phyloP scores from a whole-genome alignment of 176 grass and related monocot genomes.

The Thinopyrum elongatum region DNA sequence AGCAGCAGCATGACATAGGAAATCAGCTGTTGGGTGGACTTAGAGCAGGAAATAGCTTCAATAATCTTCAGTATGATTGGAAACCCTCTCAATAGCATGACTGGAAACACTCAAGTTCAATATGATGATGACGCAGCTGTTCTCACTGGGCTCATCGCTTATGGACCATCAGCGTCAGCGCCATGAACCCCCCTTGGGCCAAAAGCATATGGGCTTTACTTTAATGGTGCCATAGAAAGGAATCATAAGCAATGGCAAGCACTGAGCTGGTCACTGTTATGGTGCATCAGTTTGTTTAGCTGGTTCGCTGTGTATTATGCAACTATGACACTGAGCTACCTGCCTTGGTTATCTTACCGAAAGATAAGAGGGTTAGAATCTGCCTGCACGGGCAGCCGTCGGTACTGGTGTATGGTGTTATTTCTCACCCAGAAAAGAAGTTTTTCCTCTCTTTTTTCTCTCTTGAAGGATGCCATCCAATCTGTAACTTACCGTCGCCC shows the following conservation, averaged over 20 bases:
- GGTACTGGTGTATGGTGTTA: slow-evolving; percentile 2
- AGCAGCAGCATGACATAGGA: slow-evolving; percentile 77
- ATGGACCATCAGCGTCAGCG: slow-evolving; percentile 21
- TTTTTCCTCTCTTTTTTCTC: slow-evolving; percentile 6
- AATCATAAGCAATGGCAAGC: slow-evolving; percentile 23
- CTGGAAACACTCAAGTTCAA: slow-evolving; percentile 1
- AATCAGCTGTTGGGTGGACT: slow-evolving; percentile 71
- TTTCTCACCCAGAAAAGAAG: slow-evolving; percentile 31
- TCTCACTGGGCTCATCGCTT: not conserved
- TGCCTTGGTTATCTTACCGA: slow-evolving; percentile 24
- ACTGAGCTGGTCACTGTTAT: slow-evolving; percentile 35
- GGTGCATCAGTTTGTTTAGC: slow-evolving; percentile 37
- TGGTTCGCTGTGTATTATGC: slow-evolving; percentile 38
- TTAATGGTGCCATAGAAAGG: slow-evolving; percentile 21
- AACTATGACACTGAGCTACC: slow-evolving; percentile 19
- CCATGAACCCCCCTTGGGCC: slow-evolving; percentile 2
- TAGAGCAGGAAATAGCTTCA: slow-evolving; percentile 76
- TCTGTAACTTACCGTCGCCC: slow-evolving; percentile 26
- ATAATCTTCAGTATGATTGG: slow-evolving; percentile 89
- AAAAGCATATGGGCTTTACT: slow-evolving; percentile 22
- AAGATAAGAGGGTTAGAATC: slow-evolving; percentile 30
- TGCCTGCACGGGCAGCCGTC: not conserved
- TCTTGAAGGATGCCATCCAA: slow-evolving; percentile 11
- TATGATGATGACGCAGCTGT: slow-evolving; percentile 32
- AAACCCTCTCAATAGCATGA: slow-evolving; percentile 70